Base-by-base conservation (phyloP, 768 basidiomycete genomes). In the Hortiboletus campestris region DNA sequence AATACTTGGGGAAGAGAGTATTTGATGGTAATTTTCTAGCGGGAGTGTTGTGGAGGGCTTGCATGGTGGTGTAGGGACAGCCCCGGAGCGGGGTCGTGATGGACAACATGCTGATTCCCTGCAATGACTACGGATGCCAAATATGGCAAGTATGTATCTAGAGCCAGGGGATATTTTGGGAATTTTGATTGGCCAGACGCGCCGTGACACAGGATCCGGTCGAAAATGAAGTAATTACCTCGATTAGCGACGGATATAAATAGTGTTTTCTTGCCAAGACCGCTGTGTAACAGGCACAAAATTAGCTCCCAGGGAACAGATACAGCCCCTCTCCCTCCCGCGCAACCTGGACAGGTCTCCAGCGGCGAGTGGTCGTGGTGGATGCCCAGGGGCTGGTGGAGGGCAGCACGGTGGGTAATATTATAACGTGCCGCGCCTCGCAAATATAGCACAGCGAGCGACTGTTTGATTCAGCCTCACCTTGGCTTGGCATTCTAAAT, bases 401-500 rank as follows among this genome's bases (percentile, higher is more conserved):
- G 4, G 25, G 25, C 25, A 4, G 25, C 25, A 25, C 25, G 25
- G 25, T 25, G 25, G 43, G 31, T 35, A 14, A n/a, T n/a, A n/a
- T n/a, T n/a, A n/a, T 39, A 34, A 45, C 46, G 49, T 64, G 41
- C 46, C 57, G 32, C 47, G 41, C 53, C 25, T 52, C 49, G 10
- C 52, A 70, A 66, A 66, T 59, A 45, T 66, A 61, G 67, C 51
- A 20, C 38, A 25, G 25, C 35, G 53, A 53, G 45, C 49, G 48
- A 57, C 54, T 44, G 47, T 60, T 72, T 71, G 68, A 60, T 57
- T 69, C 64, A 67, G 71, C 71, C 71, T 74, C 71, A 62, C 67
- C 53, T 73, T 69, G 67, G 73, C 75, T 76, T 76, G 75, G 75
- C 75, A 63, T 72, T 71, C 75, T 76, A 76, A 73, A 67, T 71